phyloP scores from a whole-genome alignment of 805 yeast species.

The Metschnikowia vanudenii region DNA sequence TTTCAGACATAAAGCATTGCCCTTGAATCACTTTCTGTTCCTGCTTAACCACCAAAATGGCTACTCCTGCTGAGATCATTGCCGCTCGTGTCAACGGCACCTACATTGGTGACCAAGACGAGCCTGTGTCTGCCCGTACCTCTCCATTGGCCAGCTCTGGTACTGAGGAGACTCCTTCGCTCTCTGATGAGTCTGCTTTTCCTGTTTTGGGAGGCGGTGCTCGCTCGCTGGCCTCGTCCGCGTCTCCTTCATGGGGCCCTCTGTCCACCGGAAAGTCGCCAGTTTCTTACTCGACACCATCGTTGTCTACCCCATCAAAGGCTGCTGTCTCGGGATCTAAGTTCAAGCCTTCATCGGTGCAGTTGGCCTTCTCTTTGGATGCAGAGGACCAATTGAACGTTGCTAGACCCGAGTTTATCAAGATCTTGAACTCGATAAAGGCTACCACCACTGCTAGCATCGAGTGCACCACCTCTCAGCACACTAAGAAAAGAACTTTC shows the following conservation, averaged over 20 bases:
- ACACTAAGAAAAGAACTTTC: conserved; percentile 76
- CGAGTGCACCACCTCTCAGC: conserved; percentile 78
- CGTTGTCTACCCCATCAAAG: conserved; percentile 8
- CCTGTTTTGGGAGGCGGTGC: conserved; percentile 60
- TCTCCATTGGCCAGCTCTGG: conserved; percentile 7
- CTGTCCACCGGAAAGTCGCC: conserved; percentile 24
- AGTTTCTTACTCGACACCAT: conserved; percentile 23
- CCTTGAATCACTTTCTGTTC: conserved; percentile 3
- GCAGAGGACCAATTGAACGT: conserved; percentile 65
- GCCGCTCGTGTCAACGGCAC: conserved; percentile 43
- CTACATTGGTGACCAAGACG: conserved; percentile 21
- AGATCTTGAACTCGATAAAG: conserved; percentile 63
- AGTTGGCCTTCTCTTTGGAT: conserved; percentile 76
- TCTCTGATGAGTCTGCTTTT: conserved; percentile 55
- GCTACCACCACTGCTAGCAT: conserved; percentile 60
- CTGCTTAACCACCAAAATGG: conserved; percentile 25
- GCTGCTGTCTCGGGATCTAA: conserved; percentile 21
- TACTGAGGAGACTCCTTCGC: conserved; percentile 30
- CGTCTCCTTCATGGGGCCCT: conserved; percentile 44
- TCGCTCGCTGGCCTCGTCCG: conserved; percentile 18
- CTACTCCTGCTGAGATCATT: conserved; percentile 49
- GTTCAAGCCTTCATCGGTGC: conserved; percentile 55
- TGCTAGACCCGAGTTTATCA: conserved; percentile 62
- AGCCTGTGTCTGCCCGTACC: conserved; percentile 1
- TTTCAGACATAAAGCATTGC: conserved; percentile 5